Conservation (phyloP, 768 basidiomycete species). For the Candolleomyces aberdarensis region DNA sequence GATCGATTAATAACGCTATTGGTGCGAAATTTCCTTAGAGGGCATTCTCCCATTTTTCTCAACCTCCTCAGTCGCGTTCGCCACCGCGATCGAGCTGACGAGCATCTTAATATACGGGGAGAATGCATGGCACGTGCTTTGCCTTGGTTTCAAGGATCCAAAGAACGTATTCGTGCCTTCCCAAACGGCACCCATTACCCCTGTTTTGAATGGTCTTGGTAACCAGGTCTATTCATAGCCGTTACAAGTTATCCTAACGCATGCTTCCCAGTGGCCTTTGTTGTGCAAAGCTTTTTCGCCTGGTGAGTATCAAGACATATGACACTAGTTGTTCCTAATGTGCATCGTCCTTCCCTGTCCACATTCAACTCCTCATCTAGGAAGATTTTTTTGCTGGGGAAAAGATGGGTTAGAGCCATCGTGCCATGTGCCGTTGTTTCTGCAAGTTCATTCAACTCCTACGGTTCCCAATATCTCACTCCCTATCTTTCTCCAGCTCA, state of each 20-base stretch:
- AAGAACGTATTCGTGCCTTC: neutral
- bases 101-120: too few species aligned
- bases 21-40: too few species aligned
- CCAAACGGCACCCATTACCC: neutral
- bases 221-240: neutral
- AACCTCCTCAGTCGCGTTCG: too few species aligned
- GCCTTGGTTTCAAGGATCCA: neutral
- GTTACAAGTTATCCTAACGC: neutral
- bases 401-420: too few species aligned
- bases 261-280: neutral
- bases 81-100: too few species aligned
- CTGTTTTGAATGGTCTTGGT: neutral
- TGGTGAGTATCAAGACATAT: neutral
- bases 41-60: too few species aligned
- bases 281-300: neutral
- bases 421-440: too few species aligned
- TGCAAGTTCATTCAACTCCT: too few species aligned
- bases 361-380: neutral
- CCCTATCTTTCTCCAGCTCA: too few species aligned
- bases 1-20: too few species aligned
- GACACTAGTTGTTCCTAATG: neutral
- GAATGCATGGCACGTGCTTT: neutral
- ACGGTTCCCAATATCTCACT: too few species aligned
- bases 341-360: neutral
- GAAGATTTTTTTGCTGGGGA: neutral